phyloP scores from a whole-genome alignment of 1,284 basidiomycete species.

The Chalciporus sp. region DNA sequence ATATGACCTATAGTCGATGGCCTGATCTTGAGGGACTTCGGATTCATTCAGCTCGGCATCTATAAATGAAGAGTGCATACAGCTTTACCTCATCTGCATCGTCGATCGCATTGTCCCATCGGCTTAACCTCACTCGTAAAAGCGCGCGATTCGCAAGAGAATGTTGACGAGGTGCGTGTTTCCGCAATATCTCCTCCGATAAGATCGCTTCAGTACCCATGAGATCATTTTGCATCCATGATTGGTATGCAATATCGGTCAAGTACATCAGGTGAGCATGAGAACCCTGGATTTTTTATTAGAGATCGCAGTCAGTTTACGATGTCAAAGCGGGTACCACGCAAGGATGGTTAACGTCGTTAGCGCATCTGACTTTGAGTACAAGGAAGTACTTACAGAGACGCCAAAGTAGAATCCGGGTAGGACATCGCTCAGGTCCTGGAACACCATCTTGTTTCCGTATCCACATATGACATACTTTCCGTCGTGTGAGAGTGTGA shows the following conservation, averaged over 20 bases:
- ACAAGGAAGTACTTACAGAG: no score
- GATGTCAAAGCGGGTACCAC: no score
- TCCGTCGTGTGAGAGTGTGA: background rate
- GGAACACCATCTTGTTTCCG: no score
- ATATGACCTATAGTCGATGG: background rate
- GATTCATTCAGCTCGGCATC: background rate
- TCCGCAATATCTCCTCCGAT: background rate
- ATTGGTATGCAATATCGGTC: background rate
- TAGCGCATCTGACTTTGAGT: no score
- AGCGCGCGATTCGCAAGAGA: background rate
- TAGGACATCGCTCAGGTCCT: no score
- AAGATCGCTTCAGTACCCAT: background rate
- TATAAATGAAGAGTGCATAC: no score
- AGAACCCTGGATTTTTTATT: background rate
- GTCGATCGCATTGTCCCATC: background rate
- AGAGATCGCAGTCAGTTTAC: no score
- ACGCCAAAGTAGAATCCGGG: no score
- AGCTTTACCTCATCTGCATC: conserved; percentile 5
- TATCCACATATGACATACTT: background rate
- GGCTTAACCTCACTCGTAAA: background rate
- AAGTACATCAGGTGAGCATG: background rate
- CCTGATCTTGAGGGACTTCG: background rate
- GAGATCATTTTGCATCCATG: background rate
- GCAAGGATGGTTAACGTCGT: no score
- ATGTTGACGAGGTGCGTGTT: background rate